These are phyloP conservation scores for Auricularia sp. DNA, from an alignment of 768 basidiomycete genomes.

Conservation along the genomic window DNA sequence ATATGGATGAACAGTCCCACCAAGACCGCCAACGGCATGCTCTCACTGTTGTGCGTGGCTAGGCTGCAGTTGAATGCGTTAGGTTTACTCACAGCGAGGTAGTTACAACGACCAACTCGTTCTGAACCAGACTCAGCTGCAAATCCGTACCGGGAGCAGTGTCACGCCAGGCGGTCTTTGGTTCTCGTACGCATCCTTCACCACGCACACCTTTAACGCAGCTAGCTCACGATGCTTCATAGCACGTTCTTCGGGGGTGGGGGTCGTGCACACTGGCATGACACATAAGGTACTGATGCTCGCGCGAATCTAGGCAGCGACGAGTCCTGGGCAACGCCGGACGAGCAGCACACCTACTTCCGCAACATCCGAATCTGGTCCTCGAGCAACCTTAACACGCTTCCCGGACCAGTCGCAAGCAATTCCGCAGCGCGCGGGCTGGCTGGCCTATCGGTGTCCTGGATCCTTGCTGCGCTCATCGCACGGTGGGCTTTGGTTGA, in stretches of 20 bases:
- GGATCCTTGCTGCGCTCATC: neutral
- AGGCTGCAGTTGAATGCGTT: neutral
- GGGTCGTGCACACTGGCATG: no score
- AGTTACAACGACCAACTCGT: constrained; percentile 64
- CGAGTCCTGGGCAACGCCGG: constrained; percentile 58
- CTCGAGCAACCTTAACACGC: constrained; percentile 26
- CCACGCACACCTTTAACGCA: neutral
- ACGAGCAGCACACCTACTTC: constrained; percentile 61
- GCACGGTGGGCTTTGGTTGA: neutral
- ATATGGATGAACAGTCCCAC: constrained; percentile 69
- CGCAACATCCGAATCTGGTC: constrained; percentile 64
- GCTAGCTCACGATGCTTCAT: neutral
- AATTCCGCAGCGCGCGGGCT: neutral
- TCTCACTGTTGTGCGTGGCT: constrained; percentile 52
- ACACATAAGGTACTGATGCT: no score
- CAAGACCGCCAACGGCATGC: constrained; percentile 60
- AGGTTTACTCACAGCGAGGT: neutral
- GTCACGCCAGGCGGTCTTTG: constrained; percentile 59
- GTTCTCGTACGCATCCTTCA: constrained; percentile 50
- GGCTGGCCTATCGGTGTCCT: neutral
- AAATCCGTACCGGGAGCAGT: constrained; percentile 44
- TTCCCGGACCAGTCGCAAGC: neutral
- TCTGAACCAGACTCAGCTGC: constrained; percentile 48
- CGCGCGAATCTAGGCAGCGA: constrained; percentile 42
- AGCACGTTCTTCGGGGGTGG: constrained; percentile 76